Evolutionary conservation across 306 rosid genomes (phyloP).

Genomic region (Crataegus laevigata): DNA sequence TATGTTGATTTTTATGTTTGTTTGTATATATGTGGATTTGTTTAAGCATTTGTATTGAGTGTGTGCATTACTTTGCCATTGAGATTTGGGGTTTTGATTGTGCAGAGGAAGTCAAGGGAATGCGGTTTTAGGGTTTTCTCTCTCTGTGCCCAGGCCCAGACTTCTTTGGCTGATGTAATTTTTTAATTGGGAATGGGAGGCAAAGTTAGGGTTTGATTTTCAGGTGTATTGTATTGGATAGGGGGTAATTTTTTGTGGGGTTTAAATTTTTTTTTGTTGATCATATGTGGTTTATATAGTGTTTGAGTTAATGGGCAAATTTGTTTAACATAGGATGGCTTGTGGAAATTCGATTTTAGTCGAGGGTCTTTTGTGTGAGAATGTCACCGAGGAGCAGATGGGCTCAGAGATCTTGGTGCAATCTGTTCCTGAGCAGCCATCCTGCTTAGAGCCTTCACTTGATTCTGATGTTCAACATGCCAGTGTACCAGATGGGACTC

Average conservation of each 20-base stretch:
- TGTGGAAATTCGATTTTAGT: constrained; percentile 42
- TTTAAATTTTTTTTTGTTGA: background rate
- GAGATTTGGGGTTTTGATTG: constrained; percentile 40
- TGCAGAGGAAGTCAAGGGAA: constrained; percentile 37
- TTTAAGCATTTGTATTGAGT: background rate
- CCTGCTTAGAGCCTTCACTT: constrained; percentile 25
- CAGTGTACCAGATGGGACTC: constrained; percentile 13
- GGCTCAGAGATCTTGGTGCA: constrained; percentile 33
- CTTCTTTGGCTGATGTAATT: constrained; percentile 1
- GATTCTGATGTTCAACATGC: constrained; percentile 26
- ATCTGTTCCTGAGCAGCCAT: constrained; percentile 40
- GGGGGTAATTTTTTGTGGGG: constrained; percentile 8
- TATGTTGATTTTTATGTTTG: background rate
- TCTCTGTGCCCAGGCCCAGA: constrained; percentile 13
- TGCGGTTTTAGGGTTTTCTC: constrained; percentile 57
- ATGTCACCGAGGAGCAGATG: constrained; percentile 33
- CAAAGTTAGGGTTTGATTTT: constrained; percentile 13
- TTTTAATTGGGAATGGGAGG: background rate
- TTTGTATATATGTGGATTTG: constrained; percentile 1
- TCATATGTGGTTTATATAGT: background rate
- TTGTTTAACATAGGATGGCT: constrained; percentile 47
- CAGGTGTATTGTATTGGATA: constrained; percentile 34
- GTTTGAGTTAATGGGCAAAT: constrained; percentile 19
- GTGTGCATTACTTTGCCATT: constrained; percentile 35
- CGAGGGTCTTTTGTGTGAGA: constrained; percentile 32